Base-by-base conservation (phyloP, 805 yeast species). In the Wickerhamiella galacta region DNA sequence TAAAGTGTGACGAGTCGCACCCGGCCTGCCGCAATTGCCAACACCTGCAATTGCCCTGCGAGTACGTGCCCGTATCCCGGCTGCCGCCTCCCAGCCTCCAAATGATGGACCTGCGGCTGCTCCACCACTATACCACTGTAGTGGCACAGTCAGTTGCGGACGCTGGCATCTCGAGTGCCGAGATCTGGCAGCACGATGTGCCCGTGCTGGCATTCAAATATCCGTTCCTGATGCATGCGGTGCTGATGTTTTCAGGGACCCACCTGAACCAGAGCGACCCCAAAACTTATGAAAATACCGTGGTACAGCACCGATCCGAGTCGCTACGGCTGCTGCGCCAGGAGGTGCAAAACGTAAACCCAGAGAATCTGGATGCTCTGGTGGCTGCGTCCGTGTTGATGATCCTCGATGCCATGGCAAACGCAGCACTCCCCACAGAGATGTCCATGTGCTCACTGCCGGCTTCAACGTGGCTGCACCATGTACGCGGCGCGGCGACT, bases 401-500 rank as follows among this genome's bases (percentile, higher is more conserved):
- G 35, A 83, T 83, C 35, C 79, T 87, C 79, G 96, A 87, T 52
- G 80, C 95, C 0, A 59, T 82, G 42, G 95, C 95, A 3, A 85
- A 85, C 54, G 95, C 95, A 0, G 70, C 75, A 2, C 58, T 68
- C 30, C 93, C 70, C 28, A 41, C 48, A 7, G 43, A 47, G 15
- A 49, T 49, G 45, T 58, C 68, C 4, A 62, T 72, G 3, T 52
- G 51, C 34, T 74, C 83, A 2, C 54, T 83, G 36, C 93, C 95
- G 1, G 85, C 95, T 2, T 74, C 90, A 3, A 93, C 95, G 0
- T 87, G 96, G 96, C 74, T 87, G 36, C 90, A 81, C 61, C 95
- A 87, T 48, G 95, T 87, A 9, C 79, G 90, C 45, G 96, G 95
- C 20, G 94, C 95, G 0, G 95, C 95, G 4, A 85, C 95, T 0